Evolutionary conservation across 73 alveolate genomes (phyloP).

Genomic region (Tetrahymena elliotti): DNA sequence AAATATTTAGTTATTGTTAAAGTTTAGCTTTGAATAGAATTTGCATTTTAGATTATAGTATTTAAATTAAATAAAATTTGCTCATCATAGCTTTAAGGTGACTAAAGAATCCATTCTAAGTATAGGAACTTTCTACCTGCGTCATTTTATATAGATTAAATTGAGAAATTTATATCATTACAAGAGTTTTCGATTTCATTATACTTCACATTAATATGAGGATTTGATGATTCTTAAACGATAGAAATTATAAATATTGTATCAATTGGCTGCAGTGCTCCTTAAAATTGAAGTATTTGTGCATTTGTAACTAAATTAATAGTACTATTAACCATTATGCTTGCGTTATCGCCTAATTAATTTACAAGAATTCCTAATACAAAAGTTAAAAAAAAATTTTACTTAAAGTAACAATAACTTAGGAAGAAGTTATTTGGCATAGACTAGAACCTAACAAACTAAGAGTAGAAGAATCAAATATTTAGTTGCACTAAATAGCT

Average conservation of each 20-base stretch:
- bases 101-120: background rate
- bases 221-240: background rate
- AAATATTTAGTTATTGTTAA: background rate
- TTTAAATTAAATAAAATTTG: no score
- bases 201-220: no score
- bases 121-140: background rate
- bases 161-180: background rate
- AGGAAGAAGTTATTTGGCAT: background rate
- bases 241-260: background rate
- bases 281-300: background rate
- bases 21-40: background rate
- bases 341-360: background rate
- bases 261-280: background rate
- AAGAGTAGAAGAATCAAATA: background rate
- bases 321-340: background rate
- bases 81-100: background rate
- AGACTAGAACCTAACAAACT: background rate
- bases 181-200: background rate
- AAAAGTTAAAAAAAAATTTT: no score
- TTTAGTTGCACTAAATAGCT: background rate
- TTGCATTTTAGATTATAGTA: no score
- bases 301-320: background rate
- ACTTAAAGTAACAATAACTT: background rate
- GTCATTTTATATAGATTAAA: background rate
- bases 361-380: no score